Conservation (phyloP, 352 stramenopile species). For the Phytophthora pseudosyringae region DNA sequence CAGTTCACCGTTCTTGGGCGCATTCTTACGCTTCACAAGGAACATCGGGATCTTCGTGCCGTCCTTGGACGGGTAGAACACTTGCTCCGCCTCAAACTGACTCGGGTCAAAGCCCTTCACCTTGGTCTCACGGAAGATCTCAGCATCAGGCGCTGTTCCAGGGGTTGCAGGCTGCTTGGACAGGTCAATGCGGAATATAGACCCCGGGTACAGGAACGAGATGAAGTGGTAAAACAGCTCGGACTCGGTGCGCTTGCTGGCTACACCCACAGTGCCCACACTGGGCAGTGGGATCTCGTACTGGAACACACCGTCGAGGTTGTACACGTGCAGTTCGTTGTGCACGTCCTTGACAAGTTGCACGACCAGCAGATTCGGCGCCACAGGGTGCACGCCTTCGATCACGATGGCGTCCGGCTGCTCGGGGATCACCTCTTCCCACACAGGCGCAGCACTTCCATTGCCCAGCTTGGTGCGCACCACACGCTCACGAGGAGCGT, state of each 20-base stretch:
- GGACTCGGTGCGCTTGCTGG: conserved; percentile 74
- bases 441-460: conserved; percentile 36
- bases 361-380: conserved; percentile 74
- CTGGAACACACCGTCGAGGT: conserved; percentile 74
- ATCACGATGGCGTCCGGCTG: conserved; percentile 79
- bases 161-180: conserved; percentile 27
- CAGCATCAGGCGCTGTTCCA: conserved; percentile 29
- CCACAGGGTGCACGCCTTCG: conserved; percentile 67
- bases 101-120: conserved; percentile 84
- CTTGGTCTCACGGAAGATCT: conserved; percentile 81
- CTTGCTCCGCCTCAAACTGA: conserved; percentile 82
- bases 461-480: conserved; percentile 56
- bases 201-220: conserved; percentile 85
- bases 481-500: conserved; percentile 83
- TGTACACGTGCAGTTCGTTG: conserved; percentile 83
- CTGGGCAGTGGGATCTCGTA: conserved; percentile 75
- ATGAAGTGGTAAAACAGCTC: conserved; percentile 92
- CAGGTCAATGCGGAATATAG: conserved; percentile 80
- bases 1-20: conserved; percentile 78
- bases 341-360: conserved; percentile 86
- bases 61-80: conserved; percentile 93
- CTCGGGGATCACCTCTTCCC: conserved; percentile 87
- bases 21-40: conserved; percentile 88
- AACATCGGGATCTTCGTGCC: conserved; percentile 97
- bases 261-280: conserved; percentile 70